A percentile compares a stretch with the other conserved stretches of the same genome.
phyloP scores from a whole-genome alignment of 1,284 basidiomycete species.

The Pseudozyma flocculosa region DNA sequence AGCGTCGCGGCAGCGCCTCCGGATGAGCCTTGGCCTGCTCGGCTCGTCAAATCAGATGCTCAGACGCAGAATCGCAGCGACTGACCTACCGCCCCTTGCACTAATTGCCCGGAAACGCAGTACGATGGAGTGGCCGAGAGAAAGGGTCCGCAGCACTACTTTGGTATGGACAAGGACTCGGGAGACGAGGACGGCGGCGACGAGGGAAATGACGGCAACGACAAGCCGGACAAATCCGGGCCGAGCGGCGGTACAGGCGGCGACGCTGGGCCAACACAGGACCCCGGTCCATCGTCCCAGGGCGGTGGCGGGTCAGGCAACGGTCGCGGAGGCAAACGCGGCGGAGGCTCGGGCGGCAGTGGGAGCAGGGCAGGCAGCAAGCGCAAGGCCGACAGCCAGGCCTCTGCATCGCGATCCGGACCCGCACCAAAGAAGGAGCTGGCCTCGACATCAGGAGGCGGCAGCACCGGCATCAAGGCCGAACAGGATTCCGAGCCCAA shows the following conservation, averaged over 20 bases:
- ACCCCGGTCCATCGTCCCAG: too few relatives aligned
- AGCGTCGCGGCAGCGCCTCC: too few relatives aligned
- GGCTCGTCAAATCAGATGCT: too few relatives aligned
- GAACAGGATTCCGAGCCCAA: too few relatives aligned
- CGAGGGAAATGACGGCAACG: constrained; percentile 2
- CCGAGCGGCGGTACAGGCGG: background rate
- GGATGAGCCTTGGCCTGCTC: too few relatives aligned
- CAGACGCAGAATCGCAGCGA: too few relatives aligned
- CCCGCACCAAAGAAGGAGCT: too few relatives aligned
- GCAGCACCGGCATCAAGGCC: too few relatives aligned
- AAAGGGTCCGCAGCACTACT: constrained; percentile 33
- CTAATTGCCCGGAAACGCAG: too few relatives aligned
- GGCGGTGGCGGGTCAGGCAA: too few relatives aligned
- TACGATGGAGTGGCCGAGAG: constrained; percentile 28
- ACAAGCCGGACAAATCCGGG: background rate
- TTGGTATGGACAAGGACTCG: constrained; percentile 27
- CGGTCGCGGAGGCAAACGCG: background rate
- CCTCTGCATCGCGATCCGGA: background rate
- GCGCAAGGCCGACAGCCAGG: background rate
- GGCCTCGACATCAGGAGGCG: too few relatives aligned
- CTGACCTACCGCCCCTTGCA: too few relatives aligned
- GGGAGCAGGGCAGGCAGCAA: constrained; percentile 19
- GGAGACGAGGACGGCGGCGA: constrained; percentile 26
- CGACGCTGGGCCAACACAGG: background rate
- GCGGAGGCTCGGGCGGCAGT: background rate